These are phyloP conservation scores for Williopsis jadinii DNA, from an alignment of 1,139 yeast species.

Conservation along the genomic window DNA sequence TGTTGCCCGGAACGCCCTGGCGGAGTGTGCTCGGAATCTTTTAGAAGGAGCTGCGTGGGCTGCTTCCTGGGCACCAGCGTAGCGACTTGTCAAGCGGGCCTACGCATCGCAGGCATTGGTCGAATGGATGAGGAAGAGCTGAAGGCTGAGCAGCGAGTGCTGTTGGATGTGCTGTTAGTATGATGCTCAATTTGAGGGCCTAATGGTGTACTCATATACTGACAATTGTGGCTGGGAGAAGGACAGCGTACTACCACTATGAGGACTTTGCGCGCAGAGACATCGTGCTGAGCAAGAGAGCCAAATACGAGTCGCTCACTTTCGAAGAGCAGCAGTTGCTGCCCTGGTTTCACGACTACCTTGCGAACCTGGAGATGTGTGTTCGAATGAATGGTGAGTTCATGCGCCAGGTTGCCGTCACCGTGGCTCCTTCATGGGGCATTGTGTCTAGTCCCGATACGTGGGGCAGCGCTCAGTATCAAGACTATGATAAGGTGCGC, in stretches of 20 bases:
- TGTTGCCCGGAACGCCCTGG: too few relatives aligned
- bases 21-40: too few relatives aligned
- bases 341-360: slow-evolving; percentile 46
- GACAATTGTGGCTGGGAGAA: neutral
- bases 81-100: too few relatives aligned
- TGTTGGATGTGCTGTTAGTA: slow-evolving; percentile 5
- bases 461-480: slow-evolving; percentile 39
- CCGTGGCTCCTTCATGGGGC: slow-evolving; percentile 50
- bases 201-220: too few relatives aligned
- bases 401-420: slow-evolving; percentile 37
- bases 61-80: too few relatives aligned
- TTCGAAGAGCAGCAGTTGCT: slow-evolving; percentile 36
- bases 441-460: slow-evolving; percentile 31
- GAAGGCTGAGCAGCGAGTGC: slow-evolving; percentile 1
- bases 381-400: slow-evolving; percentile 45
- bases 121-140: slow-evolving; percentile 5
- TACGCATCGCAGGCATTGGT: too few relatives aligned
- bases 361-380: slow-evolving; percentile 37
- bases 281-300: slow-evolving; percentile 25
- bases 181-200: too few relatives aligned
- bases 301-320: slow-evolving; percentile 32
- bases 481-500: slow-evolving; percentile 56
- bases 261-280: slow-evolving; percentile 14
- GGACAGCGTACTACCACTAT: slow-evolving; percentile 10
- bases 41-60: too few relatives aligned